Evolutionary conservation across 2,329 filamentous ascomycete species (phyloP), one percentile per base, ranked within the genome.

Genomic region (Fusarium caatingaense): DNA sequence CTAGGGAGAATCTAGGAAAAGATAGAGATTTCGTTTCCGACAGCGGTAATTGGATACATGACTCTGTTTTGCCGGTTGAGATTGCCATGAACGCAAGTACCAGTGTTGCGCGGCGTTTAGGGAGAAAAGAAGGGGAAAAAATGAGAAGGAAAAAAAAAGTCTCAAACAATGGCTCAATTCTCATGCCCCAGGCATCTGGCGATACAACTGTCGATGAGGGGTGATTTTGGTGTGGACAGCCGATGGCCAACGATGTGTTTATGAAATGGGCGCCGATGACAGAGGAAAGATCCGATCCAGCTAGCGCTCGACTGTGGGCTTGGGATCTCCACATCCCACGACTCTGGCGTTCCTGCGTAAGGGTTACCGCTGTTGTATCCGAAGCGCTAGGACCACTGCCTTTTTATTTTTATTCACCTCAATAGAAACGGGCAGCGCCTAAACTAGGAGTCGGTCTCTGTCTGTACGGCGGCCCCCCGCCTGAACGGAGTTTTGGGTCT

Each of bases 271-370:
- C 64, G 32, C 56, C 73, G 73, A 75, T 75, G 56, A 41, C 65
- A 70, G 56, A 69, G 68, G 56, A 75, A 75, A 75, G 73, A 70
- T 70, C 63, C 73, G 73, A 75, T 75, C 73, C 71, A 62, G 58
- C 73, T 73, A 70, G 68, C 48, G 67, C 65, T 58, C 60, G 41
- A 56, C 54, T 62, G 73, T 73, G 73, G 73, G 55, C 49, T 74
- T 37, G 42, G 47, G 12, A 56, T 61, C 66, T 74, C 72, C 73
- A 72, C 69, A 64, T 68, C 68, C 65, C 72, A 74, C 67, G 65
- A 53, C 64, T 59, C 66, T 66, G 69, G 72, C 73, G 73, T 75
- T 75, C 73, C 73, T 75, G 73, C 73, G 73, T 74, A 75, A 75
- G 73, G 73, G 73, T 72, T 68, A 75, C 71, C 69, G 73, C 65